Base-by-base conservation (phyloP, 176 grass and related monocot genomes). In the Triticum turgidum region DNA sequence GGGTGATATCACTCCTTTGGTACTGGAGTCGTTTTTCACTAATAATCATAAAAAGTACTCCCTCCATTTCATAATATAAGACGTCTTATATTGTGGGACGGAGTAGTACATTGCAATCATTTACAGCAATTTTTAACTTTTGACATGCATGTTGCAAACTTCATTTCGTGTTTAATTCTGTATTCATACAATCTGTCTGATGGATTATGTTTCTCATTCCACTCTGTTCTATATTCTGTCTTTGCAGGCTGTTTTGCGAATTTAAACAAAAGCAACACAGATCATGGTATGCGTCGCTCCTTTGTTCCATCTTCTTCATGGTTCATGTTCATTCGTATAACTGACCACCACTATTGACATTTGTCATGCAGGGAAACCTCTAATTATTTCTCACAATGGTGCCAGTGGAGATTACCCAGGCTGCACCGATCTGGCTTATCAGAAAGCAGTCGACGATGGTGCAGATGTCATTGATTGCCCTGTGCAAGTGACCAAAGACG, bases 381-480 rank as follows among this genome's bases (percentile, higher is more conserved):
- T 96, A 81, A 86, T 99, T 77, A 99, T 99, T 85, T 93, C 97
- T 12, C 85, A 99, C 73, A 88, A 96, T 65, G 97, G 97, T 84
- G 97, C 97, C 77, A 99, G 97, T 85, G 97, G 97, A 39, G 94
- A 96, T 79, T 99, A 94, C 78, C 94, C 97, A 63, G 94, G 63
- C 54, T 99, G 97, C 83, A 99, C 97, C 62, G 90, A 96, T 83
- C 83, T 99, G 66, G 94, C 97, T 80, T 99, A 99, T 86, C 80
- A 90, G 66, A 88, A 94, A 82, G 94, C 97, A 76, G 89, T 91
- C 77, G 33, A 86, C 4, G 90, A 88, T 58, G 92, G 94, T 77
- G 97, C 97, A 41, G 97, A 99, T 92, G 89, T 96, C 77, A 96
- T 99, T 51, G 97, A 99, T 73, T 99, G 97, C 61, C 83, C 90